These are phyloP conservation scores for Taphrina pruni DNA, from an alignment of 1,139 yeast species.

Conservation along the genomic window DNA sequence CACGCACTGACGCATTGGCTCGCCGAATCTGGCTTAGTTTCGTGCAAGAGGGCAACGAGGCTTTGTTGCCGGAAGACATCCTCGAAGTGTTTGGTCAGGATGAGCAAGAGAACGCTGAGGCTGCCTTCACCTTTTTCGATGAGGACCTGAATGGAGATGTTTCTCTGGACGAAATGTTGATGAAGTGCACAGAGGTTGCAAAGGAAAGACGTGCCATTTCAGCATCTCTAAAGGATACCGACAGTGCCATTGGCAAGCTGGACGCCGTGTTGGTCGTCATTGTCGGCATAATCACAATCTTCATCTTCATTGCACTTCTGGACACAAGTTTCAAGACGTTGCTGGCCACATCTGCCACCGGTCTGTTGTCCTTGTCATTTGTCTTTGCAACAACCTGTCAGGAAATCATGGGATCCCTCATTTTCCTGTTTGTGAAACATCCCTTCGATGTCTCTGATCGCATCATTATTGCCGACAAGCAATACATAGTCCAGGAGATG, in stretches of 20 bases:
- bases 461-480: slow-evolving; percentile 49
- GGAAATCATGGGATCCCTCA: slow-evolving; percentile 54
- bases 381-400: slow-evolving; percentile 54
- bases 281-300: slow-evolving; percentile 51
- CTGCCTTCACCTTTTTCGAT: slow-evolving; percentile 53
- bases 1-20: slow-evolving; percentile 52
- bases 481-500: slow-evolving; percentile 51
- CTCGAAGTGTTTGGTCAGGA: slow-evolving; percentile 52
- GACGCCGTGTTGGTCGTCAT: slow-evolving; percentile 53
- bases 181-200: slow-evolving; percentile 51
- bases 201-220: slow-evolving; percentile 53
- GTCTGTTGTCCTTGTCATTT: slow-evolving; percentile 55
- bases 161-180: slow-evolving; percentile 53
- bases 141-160: slow-evolving; percentile 53
- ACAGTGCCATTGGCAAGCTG: slow-evolving; percentile 54
- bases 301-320: slow-evolving; percentile 55
- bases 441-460: slow-evolving; percentile 57
- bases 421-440: slow-evolving; percentile 56
- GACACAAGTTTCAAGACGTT: slow-evolving; percentile 55
- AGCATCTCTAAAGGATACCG: slow-evolving; percentile 54
- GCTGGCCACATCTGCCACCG: slow-evolving; percentile 55
- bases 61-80: slow-evolving; percentile 52
- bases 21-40: slow-evolving; percentile 55
- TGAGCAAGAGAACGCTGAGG: slow-evolving; percentile 51
- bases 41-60: slow-evolving; percentile 54